phyloP scores from a whole-genome alignment of 208 protist species.

The Trypanosoma mega region DNA sequence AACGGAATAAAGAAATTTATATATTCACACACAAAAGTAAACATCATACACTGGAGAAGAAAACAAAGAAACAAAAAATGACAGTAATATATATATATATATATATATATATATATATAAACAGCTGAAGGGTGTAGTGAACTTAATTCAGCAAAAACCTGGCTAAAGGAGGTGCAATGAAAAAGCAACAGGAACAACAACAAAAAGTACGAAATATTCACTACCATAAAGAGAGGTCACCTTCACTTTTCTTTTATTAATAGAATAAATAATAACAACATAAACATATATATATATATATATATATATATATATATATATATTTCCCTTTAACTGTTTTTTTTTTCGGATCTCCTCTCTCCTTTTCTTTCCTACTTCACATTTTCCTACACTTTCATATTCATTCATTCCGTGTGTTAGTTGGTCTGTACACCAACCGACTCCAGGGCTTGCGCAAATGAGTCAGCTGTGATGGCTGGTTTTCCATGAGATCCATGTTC shows the following conservation, averaged over 20 bases:
- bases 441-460: conserved; percentile 53
- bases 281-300: neutral
- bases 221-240: too few species aligned
- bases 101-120: conserved; percentile 9
- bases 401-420: neutral
- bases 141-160: neutral
- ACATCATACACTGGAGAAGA: too few species aligned
- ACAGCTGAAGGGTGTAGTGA: too few species aligned
- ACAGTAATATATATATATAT: conserved; percentile 10
- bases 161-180: neutral
- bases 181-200: too few species aligned
- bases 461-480: conserved; percentile 36
- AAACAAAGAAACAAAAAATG: neutral
- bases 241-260: too few species aligned
- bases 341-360: conserved; percentile 2
- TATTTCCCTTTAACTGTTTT: conserved; percentile 7
- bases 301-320: neutral
- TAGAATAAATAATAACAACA: too few species aligned
- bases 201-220: too few species aligned
- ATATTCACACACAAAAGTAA: too few species aligned
- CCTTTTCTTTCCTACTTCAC: conserved; percentile 10
- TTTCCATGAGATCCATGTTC: conserved; percentile 33
- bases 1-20: too few species aligned
- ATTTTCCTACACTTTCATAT: neutral
- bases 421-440: conserved; percentile 35